Evolutionary conservation across 495 filamentous ascomycete genomes (phyloP), one percentile per base, ranked within the genome.

Genomic region (Bryoglossum gracile): DNA sequence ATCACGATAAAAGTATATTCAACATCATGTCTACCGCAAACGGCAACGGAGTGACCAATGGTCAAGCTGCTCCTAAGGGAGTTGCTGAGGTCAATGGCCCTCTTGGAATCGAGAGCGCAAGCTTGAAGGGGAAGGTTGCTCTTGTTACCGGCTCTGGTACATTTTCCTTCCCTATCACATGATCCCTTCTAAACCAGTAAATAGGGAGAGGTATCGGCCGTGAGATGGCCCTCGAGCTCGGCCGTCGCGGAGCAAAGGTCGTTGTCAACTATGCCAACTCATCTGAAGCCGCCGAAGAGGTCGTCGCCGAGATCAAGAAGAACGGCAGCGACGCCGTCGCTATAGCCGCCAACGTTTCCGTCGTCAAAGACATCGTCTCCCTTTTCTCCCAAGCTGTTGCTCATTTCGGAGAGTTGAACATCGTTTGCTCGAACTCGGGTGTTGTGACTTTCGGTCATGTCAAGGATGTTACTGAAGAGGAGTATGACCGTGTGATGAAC

Each of bases 221-320:
- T 13, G 84, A 81, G 21, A 85, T 87, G 54, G 85, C 84, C 28
- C 70, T 87, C 13, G 86, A 89, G 65, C 80, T 91, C 37, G 86
- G 76, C 54, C 73, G 74, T 56, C 78, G 82, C 55, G 83, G 83
- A 9, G 81, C 81, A 42, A 80, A 73, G 36, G 80, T 91, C 21
- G 74, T 84, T 34, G 77, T 91, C 66, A 91, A 91, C 76, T 91
- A 87, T 65, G 76, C 78, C 54, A 76, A 76, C 58, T 78, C 74
- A 54, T 69, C 72, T 14, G 67, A 68, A 11, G 73, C 76, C 13
- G 86, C 86, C 30, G 72, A 85, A 14, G 73, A 81, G 57, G 78
- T 86, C 40, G 78, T 81, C 51, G 49, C 64, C 14, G 68, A 77
- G 51, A 85, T 91, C 60, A 63, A 81, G 49, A 48, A 48, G 3